phyloP scores from a whole-genome alignment of 176 grass and related monocot genomes.

The Raddia distichophylla region DNA sequence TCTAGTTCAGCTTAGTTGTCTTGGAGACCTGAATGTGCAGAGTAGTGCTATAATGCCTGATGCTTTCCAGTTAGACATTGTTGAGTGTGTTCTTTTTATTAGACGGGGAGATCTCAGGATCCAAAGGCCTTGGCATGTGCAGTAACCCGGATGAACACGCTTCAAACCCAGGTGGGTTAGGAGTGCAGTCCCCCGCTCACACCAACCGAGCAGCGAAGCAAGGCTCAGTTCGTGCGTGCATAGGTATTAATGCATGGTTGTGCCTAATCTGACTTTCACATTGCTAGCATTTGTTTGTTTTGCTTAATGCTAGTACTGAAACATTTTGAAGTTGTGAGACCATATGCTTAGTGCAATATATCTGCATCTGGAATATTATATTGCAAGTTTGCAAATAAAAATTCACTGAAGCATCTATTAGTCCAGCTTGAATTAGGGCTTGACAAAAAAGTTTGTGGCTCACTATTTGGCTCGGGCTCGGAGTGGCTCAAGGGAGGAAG shows the following conservation, averaged over 20 bases:
- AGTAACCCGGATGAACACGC: no score
- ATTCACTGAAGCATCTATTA: not conserved
- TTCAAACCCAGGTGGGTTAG: no score
- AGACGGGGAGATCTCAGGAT: no score
- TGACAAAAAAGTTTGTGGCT: no score
- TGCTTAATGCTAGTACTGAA: not conserved
- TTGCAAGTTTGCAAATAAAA: not conserved
- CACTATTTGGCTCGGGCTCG: no score
- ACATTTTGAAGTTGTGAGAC: not conserved
- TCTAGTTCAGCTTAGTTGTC: constrained; percentile 11
- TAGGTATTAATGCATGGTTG: not conserved
- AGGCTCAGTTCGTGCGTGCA: no score
- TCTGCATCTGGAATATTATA: not conserved
- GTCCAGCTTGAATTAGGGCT: not conserved
- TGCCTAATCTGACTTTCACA: not conserved
- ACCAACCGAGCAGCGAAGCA: no score
- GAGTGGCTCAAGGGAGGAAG: no score
- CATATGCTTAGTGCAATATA: constrained; percentile 5
- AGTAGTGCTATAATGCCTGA: not conserved
- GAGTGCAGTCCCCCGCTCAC: no score
- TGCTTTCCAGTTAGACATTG: constrained; percentile 10
- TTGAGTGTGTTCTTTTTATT: not conserved
- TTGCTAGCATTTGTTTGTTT: not conserved
- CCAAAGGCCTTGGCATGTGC: no score
- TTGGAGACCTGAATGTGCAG: not conserved